Conservation (phyloP, 2,329 filamentous ascomycete genomes). For the Colletotrichum gigasporum region DNA sequence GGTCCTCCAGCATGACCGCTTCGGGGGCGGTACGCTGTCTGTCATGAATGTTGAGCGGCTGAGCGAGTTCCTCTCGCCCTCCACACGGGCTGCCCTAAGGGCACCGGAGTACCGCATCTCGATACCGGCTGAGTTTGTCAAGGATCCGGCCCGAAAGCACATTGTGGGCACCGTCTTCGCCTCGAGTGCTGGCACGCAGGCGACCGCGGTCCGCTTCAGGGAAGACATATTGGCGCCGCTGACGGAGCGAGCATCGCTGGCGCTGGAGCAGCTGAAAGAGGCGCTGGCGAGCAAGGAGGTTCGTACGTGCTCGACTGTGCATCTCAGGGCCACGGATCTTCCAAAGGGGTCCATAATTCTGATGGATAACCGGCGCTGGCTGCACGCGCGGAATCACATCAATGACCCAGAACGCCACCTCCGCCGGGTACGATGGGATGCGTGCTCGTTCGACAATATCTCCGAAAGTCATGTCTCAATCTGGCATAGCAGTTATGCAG, state of each 20-base stretch:
- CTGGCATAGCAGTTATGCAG: background rate
- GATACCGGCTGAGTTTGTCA: constrained; percentile 47
- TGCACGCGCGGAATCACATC: constrained; percentile 44
- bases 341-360: constrained; percentile 41
- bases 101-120: constrained; percentile 42
- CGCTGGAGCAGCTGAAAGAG: constrained; percentile 38
- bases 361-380: constrained; percentile 46
- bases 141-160: constrained; percentile 29
- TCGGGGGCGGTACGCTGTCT: constrained; percentile 51
- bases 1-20: constrained; percentile 49
- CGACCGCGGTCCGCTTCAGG: constrained; percentile 41
- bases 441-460: constrained; percentile 35
- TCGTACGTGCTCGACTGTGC: constrained; percentile 32
- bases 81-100: constrained; percentile 35
- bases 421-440: constrained; percentile 46
- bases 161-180: constrained; percentile 38
- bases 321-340: constrained; percentile 38
- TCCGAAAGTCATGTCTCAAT: background rate
- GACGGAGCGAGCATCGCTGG: constrained; percentile 34
- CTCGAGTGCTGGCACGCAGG: background rate
- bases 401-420: constrained; percentile 45
- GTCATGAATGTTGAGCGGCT: constrained; percentile 45
- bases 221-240: constrained; percentile 42
- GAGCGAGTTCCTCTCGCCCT: constrained; percentile 36
- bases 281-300: constrained; percentile 31